phyloP scores from a whole-genome alignment of 202 grass and related monocot species.

The Zoysia matrella region DNA sequence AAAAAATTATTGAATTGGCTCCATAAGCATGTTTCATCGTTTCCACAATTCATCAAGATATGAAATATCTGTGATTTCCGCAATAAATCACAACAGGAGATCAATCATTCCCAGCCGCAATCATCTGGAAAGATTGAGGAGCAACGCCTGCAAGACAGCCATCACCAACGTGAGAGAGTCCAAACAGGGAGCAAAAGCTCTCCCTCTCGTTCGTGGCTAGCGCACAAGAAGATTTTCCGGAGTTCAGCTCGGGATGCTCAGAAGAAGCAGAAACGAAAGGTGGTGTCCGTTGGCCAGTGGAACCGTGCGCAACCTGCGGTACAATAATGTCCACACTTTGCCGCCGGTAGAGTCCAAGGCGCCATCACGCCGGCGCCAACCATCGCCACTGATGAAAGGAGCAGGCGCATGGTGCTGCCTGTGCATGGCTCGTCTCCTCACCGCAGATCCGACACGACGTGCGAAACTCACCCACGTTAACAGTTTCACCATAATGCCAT shows the following conservation, averaged over 20 bases:
- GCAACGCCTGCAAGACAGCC: conserved; percentile 1
- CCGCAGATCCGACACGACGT: not conserved
- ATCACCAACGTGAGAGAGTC: not conserved
- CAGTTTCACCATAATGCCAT: not conserved
- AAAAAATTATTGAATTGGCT: too few species aligned
- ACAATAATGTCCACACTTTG: conserved; percentile 13
- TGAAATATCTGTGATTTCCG: too few species aligned
- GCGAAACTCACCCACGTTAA: not conserved
- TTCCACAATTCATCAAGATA: too few species aligned
- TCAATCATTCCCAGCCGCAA: not conserved
- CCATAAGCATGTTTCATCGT: too few species aligned
- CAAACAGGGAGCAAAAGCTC: not conserved
- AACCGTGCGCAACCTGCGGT: not conserved
- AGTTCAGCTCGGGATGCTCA: conserved; percentile 4
- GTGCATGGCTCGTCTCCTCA: not conserved
- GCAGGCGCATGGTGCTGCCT: not conserved
- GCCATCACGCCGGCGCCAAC: conserved; percentile 11
- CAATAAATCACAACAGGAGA: conserved; percentile 15
- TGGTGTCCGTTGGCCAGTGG: not conserved
- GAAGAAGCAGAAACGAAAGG: not conserved
- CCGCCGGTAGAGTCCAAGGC: not conserved
- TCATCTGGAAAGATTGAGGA: not conserved
- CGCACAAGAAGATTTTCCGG: not conserved
- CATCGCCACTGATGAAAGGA: not conserved
- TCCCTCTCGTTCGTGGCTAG: not conserved